Base-by-base conservation (phyloP, 352 stramenopile genomes). In the Hyaloperonospora brassicae region DNA sequence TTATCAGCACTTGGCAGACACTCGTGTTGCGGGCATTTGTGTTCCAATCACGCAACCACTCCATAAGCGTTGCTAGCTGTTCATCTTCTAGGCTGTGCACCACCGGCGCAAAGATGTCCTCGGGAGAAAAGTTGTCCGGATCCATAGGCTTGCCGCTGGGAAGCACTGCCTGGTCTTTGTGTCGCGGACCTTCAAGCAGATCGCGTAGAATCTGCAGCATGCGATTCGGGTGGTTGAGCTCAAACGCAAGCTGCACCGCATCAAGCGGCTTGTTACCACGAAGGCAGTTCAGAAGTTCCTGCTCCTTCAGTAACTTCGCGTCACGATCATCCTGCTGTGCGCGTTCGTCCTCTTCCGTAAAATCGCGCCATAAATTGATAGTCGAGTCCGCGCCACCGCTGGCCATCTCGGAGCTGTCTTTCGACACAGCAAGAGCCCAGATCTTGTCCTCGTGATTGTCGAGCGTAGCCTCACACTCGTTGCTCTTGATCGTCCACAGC, bases 31-130 rank as follows among this genome's bases (percentile, higher is more conserved):
- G 85, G 21, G 92, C 91, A 59, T 98, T 96, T 47, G 96, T 98
- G 70, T 99, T 99, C 96, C 96, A 99, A 53, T 99, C 95, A 42
- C 90, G 79, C 52, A 97, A 78, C 78, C 97, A 98, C 30, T 86
- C 72, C 10, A 98, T 73, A 14, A 98, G 83, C 66, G 93, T 89
- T 49, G 70, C 76, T 25, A 98, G 72, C 41, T 95, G 68, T 36
- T 94, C 86, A 43, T 87, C 72, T 30, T 72, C 59, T 57, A 97
- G 92, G 30, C 72, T 89, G 39, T 68, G 72, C 12, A 96, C 60
- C 23, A 87, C 66, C 61, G 68, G 64, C 11, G 70, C 44, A 57
- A 83, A 88, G 31, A 89, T 88, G 21, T 73, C 53, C 49, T 86
- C 75, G 2, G 79, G 76, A 7, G 62, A 61, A 41, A 89, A 87